Evolutionary conservation across 2,329 filamentous ascomycete genomes (phyloP).

Genomic region (Coniochaeta pulveracea): DNA sequence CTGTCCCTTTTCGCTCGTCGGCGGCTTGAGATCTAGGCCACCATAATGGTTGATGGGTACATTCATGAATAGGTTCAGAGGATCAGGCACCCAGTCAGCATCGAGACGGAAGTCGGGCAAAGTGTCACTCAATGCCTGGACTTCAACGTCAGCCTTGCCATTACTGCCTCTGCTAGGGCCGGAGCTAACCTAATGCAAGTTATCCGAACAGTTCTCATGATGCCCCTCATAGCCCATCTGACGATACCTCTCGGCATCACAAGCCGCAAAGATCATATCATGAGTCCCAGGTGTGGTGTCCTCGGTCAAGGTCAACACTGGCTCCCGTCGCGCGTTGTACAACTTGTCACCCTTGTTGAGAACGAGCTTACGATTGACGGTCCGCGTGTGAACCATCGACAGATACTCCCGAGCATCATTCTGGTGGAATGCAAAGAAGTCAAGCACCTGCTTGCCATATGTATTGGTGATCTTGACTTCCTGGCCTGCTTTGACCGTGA

Average conservation of each 20-base stretch:
- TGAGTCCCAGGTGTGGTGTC: constrained; percentile 26
- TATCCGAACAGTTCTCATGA: constrained; percentile 28
- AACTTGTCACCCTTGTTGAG: constrained; percentile 20
- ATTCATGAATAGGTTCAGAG: constrained; percentile 32
- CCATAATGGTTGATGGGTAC: constrained; percentile 22
- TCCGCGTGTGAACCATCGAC: constrained; percentile 26
- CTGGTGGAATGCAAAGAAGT: constrained; percentile 34
- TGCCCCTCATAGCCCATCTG: constrained; percentile 23
- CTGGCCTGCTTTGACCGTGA: constrained; percentile 22
- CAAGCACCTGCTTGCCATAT: constrained; percentile 34
- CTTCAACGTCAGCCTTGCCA: neutral
- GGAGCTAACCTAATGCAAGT: constrained; percentile 18
- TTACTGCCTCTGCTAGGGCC: neutral
- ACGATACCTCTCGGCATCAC: constrained; percentile 24
- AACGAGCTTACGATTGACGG: constrained; percentile 17
- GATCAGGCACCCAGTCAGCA: constrained; percentile 24
- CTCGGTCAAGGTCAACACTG: constrained; percentile 22
- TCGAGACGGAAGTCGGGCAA: constrained; percentile 15
- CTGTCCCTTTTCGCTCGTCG: constrained; percentile 21
- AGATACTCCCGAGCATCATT: constrained; percentile 19
- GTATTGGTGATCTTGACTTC: constrained; percentile 33
- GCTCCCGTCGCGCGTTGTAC: constrained; percentile 22
- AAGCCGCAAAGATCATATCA: constrained; percentile 27
- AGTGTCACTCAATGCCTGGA: constrained; percentile 14
- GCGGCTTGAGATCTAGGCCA: constrained; percentile 18